Percentiles rank a stretch among this genome's conserved stretches.
Evolutionary conservation across 768 basidiomycete genomes (phyloP).

Genomic region (Tylopilus rubrobrunneus): DNA sequence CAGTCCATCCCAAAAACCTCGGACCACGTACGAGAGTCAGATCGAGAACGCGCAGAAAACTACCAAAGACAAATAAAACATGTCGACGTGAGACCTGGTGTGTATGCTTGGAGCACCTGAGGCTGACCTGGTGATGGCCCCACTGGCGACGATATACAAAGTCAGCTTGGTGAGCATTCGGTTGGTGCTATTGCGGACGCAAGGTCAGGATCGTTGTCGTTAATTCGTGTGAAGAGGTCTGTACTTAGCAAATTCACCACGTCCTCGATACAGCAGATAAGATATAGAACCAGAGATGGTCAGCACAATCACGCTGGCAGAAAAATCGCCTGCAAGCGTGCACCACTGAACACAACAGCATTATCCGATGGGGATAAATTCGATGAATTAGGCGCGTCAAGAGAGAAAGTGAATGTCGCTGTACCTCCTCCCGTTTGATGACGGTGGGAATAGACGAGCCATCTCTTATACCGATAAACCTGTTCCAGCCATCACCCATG

Average conservation of each 20-base stretch:
- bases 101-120: neutral
- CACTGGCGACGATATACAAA: conserved; percentile 2
- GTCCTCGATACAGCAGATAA: neutral
- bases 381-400: neutral
- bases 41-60: neutral
- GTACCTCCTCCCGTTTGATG: neutral
- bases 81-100: neutral
- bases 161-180: neutral
- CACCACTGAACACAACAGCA: neutral
- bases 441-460: neutral
- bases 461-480: neutral
- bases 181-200: neutral
- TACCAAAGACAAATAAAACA: neutral
- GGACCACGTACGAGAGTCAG: neutral
- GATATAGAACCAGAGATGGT: conserved; percentile 1
- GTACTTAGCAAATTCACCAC: neutral
- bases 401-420: neutral
- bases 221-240: neutral
- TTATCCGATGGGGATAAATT: neutral
- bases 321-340: neutral
- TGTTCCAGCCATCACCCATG: neutral
- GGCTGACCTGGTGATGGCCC: neutral
- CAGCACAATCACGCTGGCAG: neutral
- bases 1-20: neutral
- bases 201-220: neutral